Evolutionary conservation across 2,329 filamentous ascomycete species (phyloP), one percentile per base, ranked within the genome.

Genomic region (Emericellopsis cladophorae): DNA sequence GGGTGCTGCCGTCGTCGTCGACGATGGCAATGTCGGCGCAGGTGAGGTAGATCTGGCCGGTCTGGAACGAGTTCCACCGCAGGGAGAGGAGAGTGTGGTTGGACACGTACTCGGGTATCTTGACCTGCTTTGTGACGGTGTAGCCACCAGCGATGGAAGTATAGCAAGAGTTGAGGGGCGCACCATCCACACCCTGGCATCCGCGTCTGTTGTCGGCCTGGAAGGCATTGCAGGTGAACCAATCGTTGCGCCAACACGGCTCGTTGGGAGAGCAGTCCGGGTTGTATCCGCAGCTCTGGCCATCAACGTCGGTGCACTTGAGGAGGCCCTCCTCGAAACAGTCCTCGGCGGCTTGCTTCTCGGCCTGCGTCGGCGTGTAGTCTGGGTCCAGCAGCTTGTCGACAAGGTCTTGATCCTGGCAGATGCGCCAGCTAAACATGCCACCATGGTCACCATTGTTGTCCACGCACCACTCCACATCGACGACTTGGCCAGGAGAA

Each of bases 381-480:
- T 48, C 50, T 0, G 68, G 60, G 1, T 64, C 61, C 2, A 72
- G 52, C 47, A 74, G 65, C 46, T 67, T 67, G 55, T 72, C 60
- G 26, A 74, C 66, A 0, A 75, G 51, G 0, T 53, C 56, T 46
- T 74, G 68, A 46, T 74, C 56, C 45, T 70, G 62, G 48, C 70
- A 74, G 45, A 74, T 65, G 8, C 70, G 67, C 51, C 72, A 74
- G 48, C 53, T 62, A 52, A 73, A 74, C 69, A 74, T 74, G 52
- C 70, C 71, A 22, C 70, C 69, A 45, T 74, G 70, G 46, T 74
- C 70, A 0, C 71, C 71, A 46, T 74, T 74, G 53, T 72, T 55
- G 48, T 75, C 71, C n/a, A 74, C 62, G 40, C 71, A 74, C 71
- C 71, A 74, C 49, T 72, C 56, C 0, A 74, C 70, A 22, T 70